phyloP scores from a whole-genome alignment of 306 rosid species.

The Lathyrus oleraceus region DNA sequence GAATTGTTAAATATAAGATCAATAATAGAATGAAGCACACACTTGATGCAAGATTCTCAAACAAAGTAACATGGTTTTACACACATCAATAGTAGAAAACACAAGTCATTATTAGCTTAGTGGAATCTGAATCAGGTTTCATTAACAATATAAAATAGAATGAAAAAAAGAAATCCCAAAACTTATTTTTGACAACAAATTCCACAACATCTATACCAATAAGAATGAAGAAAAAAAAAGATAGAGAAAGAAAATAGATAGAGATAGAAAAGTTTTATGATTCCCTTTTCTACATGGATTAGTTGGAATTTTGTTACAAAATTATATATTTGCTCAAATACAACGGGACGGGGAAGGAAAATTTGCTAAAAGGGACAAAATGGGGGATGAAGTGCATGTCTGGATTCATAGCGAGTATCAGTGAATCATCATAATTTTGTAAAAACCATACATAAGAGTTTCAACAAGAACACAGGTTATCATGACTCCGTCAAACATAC shows the following conservation, averaged over 20 bases:
- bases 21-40: background rate
- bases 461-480: background rate
- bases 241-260: background rate
- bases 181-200: background rate
- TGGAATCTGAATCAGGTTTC: constrained; percentile 52
- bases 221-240: background rate
- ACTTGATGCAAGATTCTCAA: background rate
- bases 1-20: constrained; percentile 6
- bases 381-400: background rate
- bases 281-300: constrained; percentile 34
- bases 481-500: background rate
- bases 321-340: constrained; percentile 27
- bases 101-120: constrained; percentile 7
- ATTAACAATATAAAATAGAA: background rate
- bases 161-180: constrained; percentile 9
- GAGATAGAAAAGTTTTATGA: constrained; percentile 17
- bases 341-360: background rate
- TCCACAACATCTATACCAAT: constrained; percentile 11
- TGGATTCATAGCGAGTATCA: too few species aligned
- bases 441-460: background rate
- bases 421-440: background rate
- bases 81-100: constrained; percentile 22
- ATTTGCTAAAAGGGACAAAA: constrained; percentile 24
- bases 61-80: background rate
- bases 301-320: constrained; percentile 38